A percentile compares a stretch with the other conserved stretches of the same genome.
phyloP scores from a whole-genome alignment of 768 basidiomycete species.

The Mycena vulgaris region DNA sequence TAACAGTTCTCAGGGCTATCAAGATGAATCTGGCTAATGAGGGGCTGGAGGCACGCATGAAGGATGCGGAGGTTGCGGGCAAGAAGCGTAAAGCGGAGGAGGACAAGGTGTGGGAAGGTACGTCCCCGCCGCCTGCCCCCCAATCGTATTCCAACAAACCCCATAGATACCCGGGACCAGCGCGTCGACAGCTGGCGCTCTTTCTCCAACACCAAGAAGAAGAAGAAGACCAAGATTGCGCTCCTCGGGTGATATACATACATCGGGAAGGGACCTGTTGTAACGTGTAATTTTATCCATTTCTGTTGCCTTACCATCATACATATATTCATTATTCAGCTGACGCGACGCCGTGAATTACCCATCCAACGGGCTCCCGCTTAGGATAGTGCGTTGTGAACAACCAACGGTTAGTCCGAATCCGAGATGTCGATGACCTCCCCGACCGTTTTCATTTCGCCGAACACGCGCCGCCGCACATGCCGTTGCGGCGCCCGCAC shows the following conservation, averaged over 20 bases:
- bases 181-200: conserved; percentile 89
- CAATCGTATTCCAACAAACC: neutral
- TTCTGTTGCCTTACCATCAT: conserved; percentile 21
- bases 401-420: conserved; percentile 42
- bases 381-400: conserved; percentile 33
- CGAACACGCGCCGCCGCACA: conserved; percentile 59
- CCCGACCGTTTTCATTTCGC: conserved; percentile 39
- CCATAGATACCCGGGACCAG: conserved; percentile 78
- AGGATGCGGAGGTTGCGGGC: conserved; percentile 85
- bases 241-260: conserved; percentile 70
- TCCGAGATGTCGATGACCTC: conserved; percentile 76
- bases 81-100: conserved; percentile 93
- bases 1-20: conserved; percentile 69
- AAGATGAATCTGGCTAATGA: conserved; percentile 95
- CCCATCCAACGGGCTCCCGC: conserved; percentile 33
- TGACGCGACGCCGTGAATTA: conserved; percentile 29
- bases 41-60: conserved; percentile 93
- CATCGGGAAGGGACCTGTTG: conserved; percentile 22
- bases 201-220: conserved; percentile 78
- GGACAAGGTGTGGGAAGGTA: conserved; percentile 92
- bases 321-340: conserved; percentile 41
- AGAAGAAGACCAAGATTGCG: conserved; percentile 81
- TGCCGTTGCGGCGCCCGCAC: conserved; percentile 65
- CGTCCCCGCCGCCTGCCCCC: conserved; percentile 23
- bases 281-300: conserved; percentile 41